Base-by-base conservation (phyloP, 2,329 filamentous ascomycete genomes). In the Ophiosphaerella korrae region DNA sequence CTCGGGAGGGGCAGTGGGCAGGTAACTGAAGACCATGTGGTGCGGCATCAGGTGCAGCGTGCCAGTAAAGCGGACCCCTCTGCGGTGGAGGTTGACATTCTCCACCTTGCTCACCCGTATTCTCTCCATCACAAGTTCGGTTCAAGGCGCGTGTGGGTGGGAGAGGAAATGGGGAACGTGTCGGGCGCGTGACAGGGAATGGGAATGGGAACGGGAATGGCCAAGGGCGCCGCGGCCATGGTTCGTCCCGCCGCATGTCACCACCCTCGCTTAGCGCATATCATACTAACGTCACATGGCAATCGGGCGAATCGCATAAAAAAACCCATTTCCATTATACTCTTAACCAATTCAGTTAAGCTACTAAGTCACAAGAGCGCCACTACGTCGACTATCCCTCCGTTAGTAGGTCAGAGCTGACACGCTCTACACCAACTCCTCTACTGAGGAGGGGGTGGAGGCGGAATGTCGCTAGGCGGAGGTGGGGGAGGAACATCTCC, bases 1-100 rank as follows among this genome's bases (percentile, higher is more conserved):
- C 49, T 63, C 70, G 54, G 68, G 50, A 56, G 69, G 56, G 26
- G 66, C 58, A 60, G 74, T 73, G 45, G 81, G 82, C 11, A 77
- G 72, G 71, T 84, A 83, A 58, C 79, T 82, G 75, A 87, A 87
- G 64, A 86, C 84, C 45, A 88, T 76, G 67, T 88, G 84, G 73
- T 87, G 83, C 68, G 81, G 79, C 63, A 82, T 84, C 48, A 88
- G 75, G 66, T 85, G 82, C 46, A 88, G 76, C n/a, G 81, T 83
- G 58, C 85, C 84, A 54, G 78, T 76, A 58, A 82, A 78, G 54
- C 80, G 78, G 56, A 80, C 77, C 51, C 83, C 83, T 66, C 79
- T 80, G 51, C 82, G 79, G 63, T 81, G 78, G 49, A 86, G 77
- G 59, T 79, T 82, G 64, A 87, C 84, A 73, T 85, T 78, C 55